Evolutionary conservation across 495 filamentous ascomycete species (phyloP).

Genomic region (Hypoxylon intermedium): DNA sequence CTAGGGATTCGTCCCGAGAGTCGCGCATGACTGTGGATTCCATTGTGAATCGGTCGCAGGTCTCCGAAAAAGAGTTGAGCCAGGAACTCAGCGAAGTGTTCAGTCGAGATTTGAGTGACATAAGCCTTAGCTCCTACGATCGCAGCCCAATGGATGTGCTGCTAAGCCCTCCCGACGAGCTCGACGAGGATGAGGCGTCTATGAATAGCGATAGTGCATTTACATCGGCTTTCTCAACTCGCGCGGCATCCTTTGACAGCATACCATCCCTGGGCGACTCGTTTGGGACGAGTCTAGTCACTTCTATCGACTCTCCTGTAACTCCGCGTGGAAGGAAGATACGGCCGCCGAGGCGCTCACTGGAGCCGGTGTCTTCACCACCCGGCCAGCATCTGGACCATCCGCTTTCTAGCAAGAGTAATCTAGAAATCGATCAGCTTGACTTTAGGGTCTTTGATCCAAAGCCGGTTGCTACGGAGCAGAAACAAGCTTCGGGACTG

Average conservation of each 20-base stretch:
- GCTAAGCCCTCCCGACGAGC: constrained; percentile 61
- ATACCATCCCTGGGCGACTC: constrained; percentile 56
- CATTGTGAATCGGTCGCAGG: constrained; percentile 55
- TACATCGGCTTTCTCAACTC: constrained; percentile 50
- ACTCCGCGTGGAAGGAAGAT: constrained; percentile 46
- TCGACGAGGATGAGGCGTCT: constrained; percentile 53
- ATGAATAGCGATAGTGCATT: constrained; percentile 52
- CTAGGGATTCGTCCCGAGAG: constrained; percentile 46
- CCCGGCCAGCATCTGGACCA: constrained; percentile 50
- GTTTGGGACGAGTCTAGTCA: constrained; percentile 47
- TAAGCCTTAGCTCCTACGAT: constrained; percentile 35
- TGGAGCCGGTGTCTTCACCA: constrained; percentile 54
- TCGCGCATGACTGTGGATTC: constrained; percentile 62
- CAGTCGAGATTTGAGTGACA: constrained; percentile 27
- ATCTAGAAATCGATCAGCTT: constrained; percentile 47
- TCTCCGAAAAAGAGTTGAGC: constrained; percentile 59
- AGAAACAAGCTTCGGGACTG: constrained; percentile 48
- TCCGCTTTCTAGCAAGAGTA: constrained; percentile 50
- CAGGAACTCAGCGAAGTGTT: constrained; percentile 48
- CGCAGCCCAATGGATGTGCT: constrained; percentile 61
- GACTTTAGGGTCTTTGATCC: constrained; percentile 56
- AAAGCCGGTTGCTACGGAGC: constrained; percentile 29
- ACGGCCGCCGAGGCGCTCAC: constrained; percentile 50
- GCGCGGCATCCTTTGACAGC: constrained; percentile 57
- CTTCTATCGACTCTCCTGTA: constrained; percentile 49